Evolutionary conservation across 2,329 filamentous ascomycete genomes (phyloP).

Genomic region (Monilinia aucupariae): DNA sequence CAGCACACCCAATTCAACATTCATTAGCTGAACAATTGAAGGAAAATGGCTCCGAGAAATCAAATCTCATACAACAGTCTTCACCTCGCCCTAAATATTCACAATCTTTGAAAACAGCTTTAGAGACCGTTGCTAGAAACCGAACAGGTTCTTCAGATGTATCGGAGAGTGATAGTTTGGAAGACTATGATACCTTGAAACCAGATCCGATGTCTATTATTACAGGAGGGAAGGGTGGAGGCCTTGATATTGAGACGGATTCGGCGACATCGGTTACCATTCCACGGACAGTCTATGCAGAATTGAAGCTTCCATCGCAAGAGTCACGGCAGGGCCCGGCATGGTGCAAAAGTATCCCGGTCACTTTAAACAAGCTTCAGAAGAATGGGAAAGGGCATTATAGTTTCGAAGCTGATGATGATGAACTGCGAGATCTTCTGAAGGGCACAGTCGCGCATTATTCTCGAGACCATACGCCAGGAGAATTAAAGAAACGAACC

Average conservation of each 20-base stretch:
- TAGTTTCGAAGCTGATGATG: constrained; percentile 30
- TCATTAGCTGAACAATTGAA: constrained; percentile 25
- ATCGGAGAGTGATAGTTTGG: constrained; percentile 30
- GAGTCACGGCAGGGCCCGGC: constrained; percentile 17
- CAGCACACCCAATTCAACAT: constrained; percentile 4
- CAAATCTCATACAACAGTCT: constrained; percentile 16
- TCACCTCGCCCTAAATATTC: constrained; percentile 21
- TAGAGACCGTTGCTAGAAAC: constrained; percentile 20
- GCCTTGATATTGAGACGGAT: constrained; percentile 29
- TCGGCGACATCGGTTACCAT: constrained; percentile 13
- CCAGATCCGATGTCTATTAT: constrained; percentile 29
- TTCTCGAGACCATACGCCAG: constrained; percentile 26
- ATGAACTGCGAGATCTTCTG: constrained; percentile 29
- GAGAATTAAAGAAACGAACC: constrained; percentile 26
- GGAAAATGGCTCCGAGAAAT: constrained; percentile 25
- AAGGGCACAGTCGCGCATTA: constrained; percentile 27
- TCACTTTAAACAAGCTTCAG: constrained; percentile 30
- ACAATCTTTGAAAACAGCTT: constrained; percentile 28
- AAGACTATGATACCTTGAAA: constrained; percentile 32
- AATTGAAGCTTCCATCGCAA: constrained; percentile 17
- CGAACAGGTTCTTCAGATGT: constrained; percentile 20
- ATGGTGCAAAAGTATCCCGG: constrained; percentile 30
- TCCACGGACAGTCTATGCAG: constrained; percentile 24
- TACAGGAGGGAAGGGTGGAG: constrained; percentile 35
- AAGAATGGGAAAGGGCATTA: constrained; percentile 29